Percentiles rank a stretch among this genome's conserved stretches.
phyloP scores from a whole-genome alignment of 1,139 yeast species.

The Yamadazyma blattariae region DNA sequence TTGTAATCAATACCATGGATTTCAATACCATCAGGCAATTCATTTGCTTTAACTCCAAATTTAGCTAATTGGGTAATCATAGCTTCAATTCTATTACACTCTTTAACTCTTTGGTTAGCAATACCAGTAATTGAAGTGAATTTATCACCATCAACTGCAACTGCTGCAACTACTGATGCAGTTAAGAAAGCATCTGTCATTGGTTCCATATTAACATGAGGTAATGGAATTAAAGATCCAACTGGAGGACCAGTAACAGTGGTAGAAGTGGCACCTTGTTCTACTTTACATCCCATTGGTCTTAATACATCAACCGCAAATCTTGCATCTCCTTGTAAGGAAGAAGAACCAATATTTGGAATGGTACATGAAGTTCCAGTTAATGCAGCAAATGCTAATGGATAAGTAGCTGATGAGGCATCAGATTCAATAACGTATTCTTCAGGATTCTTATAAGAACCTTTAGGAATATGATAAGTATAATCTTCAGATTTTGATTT shows the following conservation, averaged over 20 bases:
- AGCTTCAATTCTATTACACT: conserved; percentile 93
- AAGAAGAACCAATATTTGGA: conserved; percentile 89
- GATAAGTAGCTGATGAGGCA: conserved; percentile 98
- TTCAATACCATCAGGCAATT: conserved; percentile 89
- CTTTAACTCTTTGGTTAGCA: conserved; percentile 97
- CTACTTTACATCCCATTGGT: conserved; percentile 94
- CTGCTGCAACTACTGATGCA: conserved; percentile 95
- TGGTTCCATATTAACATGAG: conserved; percentile 94
- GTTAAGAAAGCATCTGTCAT: conserved; percentile 99
- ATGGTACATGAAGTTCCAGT: conserved; percentile 90
- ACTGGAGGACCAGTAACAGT: conserved; percentile 86
- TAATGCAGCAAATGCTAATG: conserved; percentile 96
- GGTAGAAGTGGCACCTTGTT: conserved; percentile 79
- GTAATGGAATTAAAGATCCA: conserved; percentile 67
- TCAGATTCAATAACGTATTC: conserved; percentile 93
- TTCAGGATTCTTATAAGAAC: conserved; percentile 71
- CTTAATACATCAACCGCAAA: conserved; percentile 89
- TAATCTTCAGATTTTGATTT: conserved; percentile 68
- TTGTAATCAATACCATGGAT: conserved; percentile 62
- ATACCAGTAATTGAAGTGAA: conserved; percentile 88
- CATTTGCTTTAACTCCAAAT: conserved; percentile 84
- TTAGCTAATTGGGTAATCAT: conserved; percentile 87
- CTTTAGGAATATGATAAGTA: conserved; percentile 90
- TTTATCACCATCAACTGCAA: conserved; percentile 54
- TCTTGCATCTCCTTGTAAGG: conserved; percentile 96